Conservation (phyloP, 805 yeast species). For the Ogataea naganishii region DNA sequence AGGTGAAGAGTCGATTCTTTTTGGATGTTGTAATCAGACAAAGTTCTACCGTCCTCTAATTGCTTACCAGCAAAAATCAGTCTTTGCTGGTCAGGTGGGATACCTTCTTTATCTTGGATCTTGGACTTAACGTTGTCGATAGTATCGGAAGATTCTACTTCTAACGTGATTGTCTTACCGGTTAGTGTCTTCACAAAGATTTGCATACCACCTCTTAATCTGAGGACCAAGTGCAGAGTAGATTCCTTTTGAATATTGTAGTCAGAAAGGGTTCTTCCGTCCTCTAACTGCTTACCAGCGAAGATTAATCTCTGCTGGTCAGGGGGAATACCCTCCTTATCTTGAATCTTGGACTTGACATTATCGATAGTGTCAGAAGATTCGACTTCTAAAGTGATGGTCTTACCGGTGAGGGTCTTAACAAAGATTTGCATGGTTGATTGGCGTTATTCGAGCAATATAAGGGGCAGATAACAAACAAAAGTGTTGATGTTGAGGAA, state of each 20-base stretch:
- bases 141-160: conserved; percentile 38
- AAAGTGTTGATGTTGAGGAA: conserved; percentile 5
- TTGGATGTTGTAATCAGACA: conserved; percentile 67
- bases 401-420: conserved; percentile 80
- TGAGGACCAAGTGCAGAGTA: conserved; percentile 25
- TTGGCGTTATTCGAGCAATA: not conserved
- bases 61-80: conserved; percentile 40
- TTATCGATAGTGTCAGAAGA: conserved; percentile 37
- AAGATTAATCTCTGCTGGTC: conserved; percentile 33
- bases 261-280: conserved; percentile 91
- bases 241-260: conserved; percentile 41
- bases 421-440: conserved; percentile 55
- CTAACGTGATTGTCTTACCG: conserved; percentile 76
- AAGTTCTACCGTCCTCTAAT: conserved; percentile 73
- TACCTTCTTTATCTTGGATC: conserved; percentile 36
- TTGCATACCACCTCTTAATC: conserved; percentile 59
- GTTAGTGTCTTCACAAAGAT: conserved; percentile 86
- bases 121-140: conserved; percentile 35
- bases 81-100: conserved; percentile 37
- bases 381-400: conserved; percentile 87
- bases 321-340: conserved; percentile 34
- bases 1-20: conserved; percentile 57
- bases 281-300: conserved; percentile 36
- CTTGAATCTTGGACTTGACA: conserved; percentile 34
- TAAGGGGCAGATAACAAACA: conserved; percentile 4